Base-by-base conservation (phyloP, 768 basidiomycete genomes). In the Boletus tylopilopsis region DNA sequence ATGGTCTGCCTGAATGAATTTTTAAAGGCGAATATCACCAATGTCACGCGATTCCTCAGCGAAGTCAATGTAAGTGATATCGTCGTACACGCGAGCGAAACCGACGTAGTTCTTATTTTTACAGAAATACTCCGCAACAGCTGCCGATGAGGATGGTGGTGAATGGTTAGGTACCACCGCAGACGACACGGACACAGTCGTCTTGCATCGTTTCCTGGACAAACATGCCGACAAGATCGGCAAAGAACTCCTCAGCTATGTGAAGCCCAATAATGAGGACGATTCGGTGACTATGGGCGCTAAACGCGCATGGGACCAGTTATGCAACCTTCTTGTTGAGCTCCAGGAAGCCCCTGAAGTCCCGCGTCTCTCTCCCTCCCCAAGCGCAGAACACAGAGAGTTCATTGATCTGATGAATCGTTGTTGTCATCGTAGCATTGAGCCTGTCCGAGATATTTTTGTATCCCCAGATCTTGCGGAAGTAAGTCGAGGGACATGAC, bases 201-300 rank as follows among this genome's bases (percentile, higher is more conserved):
- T 92, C 12, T 72, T 91, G 11, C 90, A 92, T 62, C 82, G 90
- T 10, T 91, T 89, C 71, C 84, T 91, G 59, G 81, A 87, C 58
- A 87, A 84, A 51, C 86, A 92, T 57, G 85, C 87, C 3, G 90
- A 92, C 65, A 90, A 89, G 62, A 85, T 93, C 45, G 90, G 91
- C 25, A 90, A 90, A 63, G 90, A 92, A 57, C 72, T 93, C 5
- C 77, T 93, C 13, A 89, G 88, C 60, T 74, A 83, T 11, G 77
- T 82, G 15, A 84, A 81, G 54, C 75, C 81, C 1, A 72, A 79
- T 8, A 60, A 70, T 4, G 84, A 86, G 36, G 81, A 75, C 19
- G 72, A 80, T 48, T 64, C 74, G 3, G 72, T 79, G 23, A 79
- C 77, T 7, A 61, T 80, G 49, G 79, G 74, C 19, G 87, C 87